phyloP scores from a whole-genome alignment of 306 rosid species.

The Prunus davidiana region DNA sequence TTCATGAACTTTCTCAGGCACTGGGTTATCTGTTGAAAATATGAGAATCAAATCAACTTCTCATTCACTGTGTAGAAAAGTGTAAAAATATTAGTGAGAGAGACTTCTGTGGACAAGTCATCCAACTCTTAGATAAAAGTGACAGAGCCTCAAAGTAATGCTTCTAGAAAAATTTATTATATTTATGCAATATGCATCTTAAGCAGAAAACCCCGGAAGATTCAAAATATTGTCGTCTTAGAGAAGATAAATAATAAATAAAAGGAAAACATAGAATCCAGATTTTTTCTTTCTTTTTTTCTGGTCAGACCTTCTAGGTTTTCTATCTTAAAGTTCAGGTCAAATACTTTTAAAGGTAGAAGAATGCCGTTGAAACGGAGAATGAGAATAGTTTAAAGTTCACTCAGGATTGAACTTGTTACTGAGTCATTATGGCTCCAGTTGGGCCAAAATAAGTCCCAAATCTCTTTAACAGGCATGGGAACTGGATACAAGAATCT shows the following conservation, averaged over 20 bases:
- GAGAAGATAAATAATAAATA: not conserved
- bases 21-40: constrained; percentile 57
- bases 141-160: constrained; percentile 10
- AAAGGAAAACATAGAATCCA: not conserved
- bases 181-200: not conserved
- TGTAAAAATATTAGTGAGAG: not conserved
- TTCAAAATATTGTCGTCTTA: not conserved
- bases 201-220: constrained; percentile 1
- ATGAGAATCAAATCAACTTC: constrained; percentile 18
- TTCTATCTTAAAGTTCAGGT: not conserved
- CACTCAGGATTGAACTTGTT: not conserved
- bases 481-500: not conserved
- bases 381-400: not conserved
- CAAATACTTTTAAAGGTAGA: not conserved
- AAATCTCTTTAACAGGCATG: not conserved
- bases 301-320: not conserved
- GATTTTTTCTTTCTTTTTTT: not conserved
- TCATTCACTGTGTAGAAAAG: not conserved
- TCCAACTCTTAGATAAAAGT: not conserved
- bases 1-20: constrained; percentile 67
- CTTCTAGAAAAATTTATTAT: not conserved
- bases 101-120: not conserved
- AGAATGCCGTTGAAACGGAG: not conserved
- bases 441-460: not conserved
- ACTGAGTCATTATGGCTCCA: not conserved